A percentile compares a stretch with the other conserved stretches of the same genome.
Conservation (phyloP, 352 stramenopile genomes). For the Achlya hypogyna region DNA sequence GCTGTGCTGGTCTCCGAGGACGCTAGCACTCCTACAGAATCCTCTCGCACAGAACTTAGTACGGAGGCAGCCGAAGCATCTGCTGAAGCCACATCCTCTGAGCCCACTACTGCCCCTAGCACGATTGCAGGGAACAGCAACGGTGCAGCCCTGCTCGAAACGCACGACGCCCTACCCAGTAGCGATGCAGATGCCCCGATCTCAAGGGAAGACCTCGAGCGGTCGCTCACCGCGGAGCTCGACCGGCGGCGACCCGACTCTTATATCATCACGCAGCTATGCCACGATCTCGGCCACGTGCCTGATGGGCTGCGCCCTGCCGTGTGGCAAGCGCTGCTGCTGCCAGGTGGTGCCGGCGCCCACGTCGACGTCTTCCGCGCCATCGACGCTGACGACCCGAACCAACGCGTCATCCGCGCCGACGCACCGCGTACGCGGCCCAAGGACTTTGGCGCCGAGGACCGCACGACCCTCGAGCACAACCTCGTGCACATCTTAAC, state of each 20-base stretch:
- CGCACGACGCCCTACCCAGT: background rate
- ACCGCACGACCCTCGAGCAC: conserved; percentile 53
- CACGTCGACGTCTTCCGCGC: conserved; percentile 61
- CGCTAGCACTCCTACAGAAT: too few species aligned
- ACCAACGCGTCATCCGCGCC: conserved; percentile 85
- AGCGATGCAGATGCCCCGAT: background rate
- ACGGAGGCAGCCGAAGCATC: too few species aligned
- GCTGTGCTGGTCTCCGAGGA: too few species aligned
- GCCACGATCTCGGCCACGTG: conserved; percentile 23
- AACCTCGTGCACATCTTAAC: conserved; percentile 80
- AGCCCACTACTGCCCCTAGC: too few species aligned
- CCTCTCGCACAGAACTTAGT: too few species aligned
- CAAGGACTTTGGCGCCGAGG: conserved; percentile 67
- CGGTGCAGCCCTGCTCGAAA: too few species aligned
- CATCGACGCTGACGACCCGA: conserved; percentile 79
- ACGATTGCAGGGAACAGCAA: too few species aligned
- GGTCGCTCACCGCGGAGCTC: conserved; percentile 10
- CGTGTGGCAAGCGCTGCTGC: conserved; percentile 75
- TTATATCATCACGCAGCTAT: conserved; percentile 20
- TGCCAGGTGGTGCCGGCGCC: conserved; percentile 51
- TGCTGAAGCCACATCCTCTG: too few species aligned
- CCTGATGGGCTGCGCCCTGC: conserved; percentile 38
- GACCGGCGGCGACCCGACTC: conserved; percentile 1
- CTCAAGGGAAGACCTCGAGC: conserved; percentile 8
- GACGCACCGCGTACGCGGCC: conserved; percentile 79